A percentile compares a stretch with the other conserved stretches of the same genome.
Evolutionary conservation across 1,284 basidiomycete species (phyloP).

Genomic region (Ustilago bromivora): DNA sequence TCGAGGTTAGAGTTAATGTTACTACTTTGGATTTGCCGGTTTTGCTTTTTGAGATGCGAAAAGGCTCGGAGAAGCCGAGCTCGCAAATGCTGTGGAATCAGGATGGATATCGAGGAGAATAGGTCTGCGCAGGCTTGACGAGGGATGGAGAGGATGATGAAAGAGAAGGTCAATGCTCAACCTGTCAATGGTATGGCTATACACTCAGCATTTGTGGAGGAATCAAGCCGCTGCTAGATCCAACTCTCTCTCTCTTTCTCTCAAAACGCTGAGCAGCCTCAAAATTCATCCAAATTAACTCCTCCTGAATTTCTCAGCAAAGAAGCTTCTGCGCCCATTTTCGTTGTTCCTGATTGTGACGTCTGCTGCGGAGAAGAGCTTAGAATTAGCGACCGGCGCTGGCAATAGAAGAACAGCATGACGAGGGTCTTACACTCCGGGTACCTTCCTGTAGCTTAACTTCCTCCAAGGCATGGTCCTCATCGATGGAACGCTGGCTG

Average conservation of each 20-base stretch:
- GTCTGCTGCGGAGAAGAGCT: not conserved
- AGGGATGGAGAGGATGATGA: not conserved
- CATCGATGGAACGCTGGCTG: not conserved
- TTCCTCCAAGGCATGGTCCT: too few relatives aligned
- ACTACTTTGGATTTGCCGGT: not conserved
- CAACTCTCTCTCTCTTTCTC: not conserved
- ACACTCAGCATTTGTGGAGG: slow-evolving; percentile 6
- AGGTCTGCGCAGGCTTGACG: too few relatives aligned
- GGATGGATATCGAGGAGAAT: not conserved
- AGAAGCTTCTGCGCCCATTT: not conserved
- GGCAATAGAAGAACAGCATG: too few relatives aligned
- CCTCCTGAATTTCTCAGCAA: not conserved
- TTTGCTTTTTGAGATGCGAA: not conserved
- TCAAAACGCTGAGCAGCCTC: not conserved
- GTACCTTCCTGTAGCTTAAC: too few relatives aligned
- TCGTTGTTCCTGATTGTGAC: not conserved
- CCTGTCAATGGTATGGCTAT: not conserved
- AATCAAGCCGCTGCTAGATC: not conserved
- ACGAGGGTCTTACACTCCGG: too few relatives aligned
- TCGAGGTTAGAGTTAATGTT: not conserved
- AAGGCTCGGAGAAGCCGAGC: not conserved
- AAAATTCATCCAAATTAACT: not conserved
- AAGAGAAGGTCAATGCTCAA: not conserved
- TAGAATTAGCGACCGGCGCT: too few relatives aligned
- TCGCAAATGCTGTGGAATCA: not conserved